Base-by-base conservation (phyloP, 768 basidiomycete genomes). In the Leccinum fibrillosum region DNA sequence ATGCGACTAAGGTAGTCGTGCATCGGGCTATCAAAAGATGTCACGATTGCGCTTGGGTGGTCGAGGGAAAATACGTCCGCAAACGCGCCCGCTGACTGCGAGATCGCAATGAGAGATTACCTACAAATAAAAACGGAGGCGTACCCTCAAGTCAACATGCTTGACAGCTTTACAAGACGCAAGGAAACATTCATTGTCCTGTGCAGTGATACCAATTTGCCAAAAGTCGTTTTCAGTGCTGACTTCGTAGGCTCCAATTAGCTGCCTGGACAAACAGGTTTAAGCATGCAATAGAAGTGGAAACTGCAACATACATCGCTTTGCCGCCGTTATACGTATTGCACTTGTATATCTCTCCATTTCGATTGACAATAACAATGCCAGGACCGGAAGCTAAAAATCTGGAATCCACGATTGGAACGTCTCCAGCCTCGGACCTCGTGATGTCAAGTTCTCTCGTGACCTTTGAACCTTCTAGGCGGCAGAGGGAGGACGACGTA, bases 91-190 rank as follows among this genome's bases (percentile, higher is more conserved):
- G 64, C 64, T 12, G 72, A 67, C 82, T 81, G 54, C 32, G 12
- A 52, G 21, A n/a, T 39, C 48, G 21, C 9, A 53, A 60, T 68
- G 15, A 64, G 49, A 48, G 21, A 35, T 49, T 30, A 17, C 45
- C 54, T 47, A 35, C 25, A 21, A 9, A 44, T 17, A 50, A 45
- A 32, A 15, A 21, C 4, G 13, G 11, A 15, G 21, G 62, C 79
- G 44, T 73, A 90, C 89, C 64, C 89, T 74, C 42, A 79, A 74
- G 67, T 92, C 89, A 21, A 85, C 58, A 13, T 76, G 74, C 35
- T 64, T 66, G 39, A 86, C 68, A 17, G 55, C 59, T 44, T 72
- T 77, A n/a, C 68, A 74, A 0, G 84, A 85, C 21, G 82, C 64
- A 12, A 86, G 67, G 54, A 83, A 73, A 57, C 78, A 81, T 17